Percentiles rank a stretch among this genome's conserved stretches.
These are phyloP conservation scores for Harrya chromipes DNA, from an alignment of 768 basidiomycete species.

Conservation along the genomic window DNA sequence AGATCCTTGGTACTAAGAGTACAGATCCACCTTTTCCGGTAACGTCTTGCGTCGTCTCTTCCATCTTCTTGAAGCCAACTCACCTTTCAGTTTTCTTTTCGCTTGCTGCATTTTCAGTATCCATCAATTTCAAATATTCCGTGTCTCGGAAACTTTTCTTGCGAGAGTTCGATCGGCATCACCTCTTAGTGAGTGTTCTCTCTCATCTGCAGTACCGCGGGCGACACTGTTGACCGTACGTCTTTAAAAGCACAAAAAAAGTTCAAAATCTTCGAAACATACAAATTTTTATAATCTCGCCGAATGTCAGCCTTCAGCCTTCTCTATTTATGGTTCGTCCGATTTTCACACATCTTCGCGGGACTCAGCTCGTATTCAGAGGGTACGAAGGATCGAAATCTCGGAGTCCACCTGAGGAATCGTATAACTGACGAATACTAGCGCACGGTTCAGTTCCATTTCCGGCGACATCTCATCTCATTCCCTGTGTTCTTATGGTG, in stretches of 20 bases:
- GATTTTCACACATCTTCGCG: not conserved
- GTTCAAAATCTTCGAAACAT: slow-evolving; percentile 1
- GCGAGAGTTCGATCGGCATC: not conserved
- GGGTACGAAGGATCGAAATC: not conserved
- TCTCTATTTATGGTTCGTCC: not conserved
- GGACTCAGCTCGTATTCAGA: not conserved
- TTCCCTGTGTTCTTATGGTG: not conserved
- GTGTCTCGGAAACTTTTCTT: not conserved
- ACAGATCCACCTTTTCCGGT: not conserved
- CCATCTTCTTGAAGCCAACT: not conserved
- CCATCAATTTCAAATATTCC: not conserved
- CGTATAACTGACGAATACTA: not conserved
- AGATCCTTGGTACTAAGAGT: slow-evolving; percentile 5
- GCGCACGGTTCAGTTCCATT: not conserved
- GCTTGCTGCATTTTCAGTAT: not conserved
- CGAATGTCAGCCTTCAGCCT: too few relatives aligned
- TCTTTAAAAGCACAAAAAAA: slow-evolving; percentile 3
- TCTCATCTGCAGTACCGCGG: not conserved
- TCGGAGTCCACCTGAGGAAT: too few relatives aligned
- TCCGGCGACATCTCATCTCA: not conserved
- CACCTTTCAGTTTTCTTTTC: not conserved
- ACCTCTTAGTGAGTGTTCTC: not conserved
- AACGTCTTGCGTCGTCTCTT: not conserved
- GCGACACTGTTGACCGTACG: not conserved
- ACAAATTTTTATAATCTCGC: not conserved